phyloP scores from a whole-genome alignment of 192 early-diverging fungal genomes.

The Chytriomyces sp. region DNA sequence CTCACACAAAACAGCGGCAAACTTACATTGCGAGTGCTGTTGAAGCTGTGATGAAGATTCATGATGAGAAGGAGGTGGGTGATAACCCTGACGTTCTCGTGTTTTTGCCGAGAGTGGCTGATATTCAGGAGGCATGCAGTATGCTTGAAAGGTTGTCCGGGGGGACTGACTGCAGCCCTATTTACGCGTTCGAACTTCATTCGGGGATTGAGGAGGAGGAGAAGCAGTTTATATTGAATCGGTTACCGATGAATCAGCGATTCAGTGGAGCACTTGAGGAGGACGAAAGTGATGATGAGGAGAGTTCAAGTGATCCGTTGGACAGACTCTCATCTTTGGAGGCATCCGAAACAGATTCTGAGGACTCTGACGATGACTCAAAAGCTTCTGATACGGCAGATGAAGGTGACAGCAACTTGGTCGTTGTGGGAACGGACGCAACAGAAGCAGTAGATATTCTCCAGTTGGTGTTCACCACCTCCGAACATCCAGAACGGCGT shows the following conservation, averaged over 20 bases:
- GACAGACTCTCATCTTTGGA: neutral
- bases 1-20: neutral
- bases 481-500: conserved; percentile 66
- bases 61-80: neutral
- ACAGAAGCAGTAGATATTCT: conserved; percentile 28
- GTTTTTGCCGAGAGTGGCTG: conserved; percentile 24
- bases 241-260: neutral
- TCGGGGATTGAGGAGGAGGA: conserved; percentile 14
- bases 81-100: conserved; percentile 37
- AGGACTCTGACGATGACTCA: neutral
- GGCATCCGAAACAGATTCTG: neutral
- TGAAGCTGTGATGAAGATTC: conserved; percentile 2
- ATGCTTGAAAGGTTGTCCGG: neutral
- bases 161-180: neutral
- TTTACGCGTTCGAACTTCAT: conserved; percentile 29
- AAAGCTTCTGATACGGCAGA: neutral
- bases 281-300: neutral
- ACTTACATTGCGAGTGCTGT: conserved; percentile 9
- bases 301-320: conserved; percentile 13
- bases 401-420: neutral
- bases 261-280: neutral
- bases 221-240: conserved; percentile 34
- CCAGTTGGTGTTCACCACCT: neutral
- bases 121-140: conserved; percentile 14
- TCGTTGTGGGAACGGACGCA: neutral